Base-by-base conservation (phyloP, 495 filamentous ascomycete species). In the Penicillium roqueforti region DNA sequence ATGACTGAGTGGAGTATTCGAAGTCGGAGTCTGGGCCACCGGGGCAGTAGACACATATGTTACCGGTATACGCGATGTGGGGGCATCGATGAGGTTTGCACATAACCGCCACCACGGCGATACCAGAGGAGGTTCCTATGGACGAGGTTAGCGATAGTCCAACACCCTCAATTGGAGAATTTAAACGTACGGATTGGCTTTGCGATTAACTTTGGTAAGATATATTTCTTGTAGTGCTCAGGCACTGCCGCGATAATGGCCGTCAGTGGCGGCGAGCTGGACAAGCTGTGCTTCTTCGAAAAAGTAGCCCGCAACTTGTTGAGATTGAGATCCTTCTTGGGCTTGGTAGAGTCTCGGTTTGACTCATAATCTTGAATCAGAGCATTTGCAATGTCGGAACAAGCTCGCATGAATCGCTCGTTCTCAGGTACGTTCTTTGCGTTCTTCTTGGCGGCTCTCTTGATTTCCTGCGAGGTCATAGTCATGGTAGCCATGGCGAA, bases 51-150 rank as follows among this genome's bases (percentile, higher is more conserved):
- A 98, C 95, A 69, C 95, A 98, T 54, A 98, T 97, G 63, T 97
- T 98, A 63, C 93, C 93, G 2, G 95, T 97, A 70, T 87, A 98
- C 9, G 93, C 90, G 56, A 97, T 98, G 66, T 98, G 93, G 26
- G 93, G 93, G 65, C 93, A 98, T 58, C 93, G 83, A 67, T 98
- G 93, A 28, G 93, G 93, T 72, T 97, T 98, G 79, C 93, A 97
- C 93, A 98, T 97, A 49, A 98, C 95, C 16, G 95, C 93, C 36
- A 98, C 93, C 9, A 98, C 95, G n/a, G 93, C 95, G 60, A 98
- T 97, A 32, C 93, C 93, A 37, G 92, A 96, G 5, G 92, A 93
- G 11, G 90, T 95, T 65, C 87, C 84, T 86, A 57, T 36, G 11
- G 47, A 26, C 23, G n/a, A 19, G n/a, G 34, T 69, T 56, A 73